A percentile compares a stretch with the other conserved stretches of the same genome.
Conservation (phyloP, 1,284 basidiomycete genomes). For the Neotropicomus parvogracilis region DNA sequence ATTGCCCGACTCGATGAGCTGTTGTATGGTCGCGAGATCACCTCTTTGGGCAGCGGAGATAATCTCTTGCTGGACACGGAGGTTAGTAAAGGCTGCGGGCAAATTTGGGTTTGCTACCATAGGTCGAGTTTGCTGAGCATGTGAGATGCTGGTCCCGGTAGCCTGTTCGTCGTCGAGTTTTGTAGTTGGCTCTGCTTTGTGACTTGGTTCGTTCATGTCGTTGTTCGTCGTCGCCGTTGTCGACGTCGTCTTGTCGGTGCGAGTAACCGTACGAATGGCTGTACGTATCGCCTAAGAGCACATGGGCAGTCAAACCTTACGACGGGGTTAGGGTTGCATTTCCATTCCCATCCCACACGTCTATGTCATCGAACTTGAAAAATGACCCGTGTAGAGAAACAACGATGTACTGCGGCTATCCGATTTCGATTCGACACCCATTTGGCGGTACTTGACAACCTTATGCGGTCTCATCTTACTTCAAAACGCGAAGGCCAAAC, state of each 20-base stretch:
- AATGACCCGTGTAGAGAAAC: too few relatives aligned
- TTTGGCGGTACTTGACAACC: too few relatives aligned
- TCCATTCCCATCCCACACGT: too few relatives aligned
- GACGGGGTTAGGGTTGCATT: too few relatives aligned
- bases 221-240: constrained; percentile 13
- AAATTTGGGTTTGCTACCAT: constrained; percentile 17
- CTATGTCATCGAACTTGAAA: too few relatives aligned
- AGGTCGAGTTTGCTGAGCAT: constrained; percentile 24
- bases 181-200: constrained; percentile 34
- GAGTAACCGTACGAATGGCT: constrained; percentile 2
- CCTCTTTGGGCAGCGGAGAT: constrained; percentile 88
- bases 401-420: too few relatives aligned
- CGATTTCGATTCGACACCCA: too few relatives aligned
- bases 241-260: constrained; percentile 8
- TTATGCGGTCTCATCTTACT: too few relatives aligned
- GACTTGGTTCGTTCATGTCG: constrained; percentile 32
- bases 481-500: too few relatives aligned
- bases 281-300: constrained; percentile 7
- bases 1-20: constrained; percentile 70
- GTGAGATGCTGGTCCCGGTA: constrained; percentile 26
- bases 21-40: constrained; percentile 65
- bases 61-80: constrained; percentile 47
- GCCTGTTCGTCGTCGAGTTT: constrained; percentile 32
- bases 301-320: constrained; percentile 7
- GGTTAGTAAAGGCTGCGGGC: constrained; percentile 6